A percentile compares a stretch with the other conserved stretches of the same genome.
Conservation (phyloP, 2,329 filamentous ascomycete genomes). For the Pyricularia sp. region DNA sequence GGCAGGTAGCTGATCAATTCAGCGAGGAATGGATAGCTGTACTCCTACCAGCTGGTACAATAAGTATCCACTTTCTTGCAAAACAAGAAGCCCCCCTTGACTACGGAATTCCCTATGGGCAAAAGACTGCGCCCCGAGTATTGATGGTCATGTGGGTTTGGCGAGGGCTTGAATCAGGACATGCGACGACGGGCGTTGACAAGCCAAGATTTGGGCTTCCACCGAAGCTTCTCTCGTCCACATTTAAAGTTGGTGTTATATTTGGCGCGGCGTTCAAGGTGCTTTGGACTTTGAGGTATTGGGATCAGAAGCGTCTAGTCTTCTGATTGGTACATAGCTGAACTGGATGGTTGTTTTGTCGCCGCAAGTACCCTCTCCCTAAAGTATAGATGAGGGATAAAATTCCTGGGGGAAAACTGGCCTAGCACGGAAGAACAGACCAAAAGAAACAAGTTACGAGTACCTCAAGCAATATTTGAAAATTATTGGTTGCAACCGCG, state of each 20-base stretch:
- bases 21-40: background rate
- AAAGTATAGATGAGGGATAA: background rate
- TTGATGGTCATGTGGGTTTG: background rate
- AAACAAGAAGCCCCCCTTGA: background rate
- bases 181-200: background rate
- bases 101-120: background rate
- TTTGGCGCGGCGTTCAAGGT: background rate
- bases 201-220: background rate
- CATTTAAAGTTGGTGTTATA: background rate
- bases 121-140: background rate
- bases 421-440: background rate
- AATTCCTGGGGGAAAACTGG: background rate
- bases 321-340: background rate
- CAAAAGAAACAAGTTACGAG: background rate
- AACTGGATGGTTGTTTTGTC: background rate
- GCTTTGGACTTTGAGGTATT: background rate
- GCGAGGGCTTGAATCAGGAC: background rate
- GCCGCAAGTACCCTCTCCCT: background rate
- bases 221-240: background rate
- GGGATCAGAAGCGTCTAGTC: background rate
- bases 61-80: background rate
- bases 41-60: background rate
- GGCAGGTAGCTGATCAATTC: background rate
- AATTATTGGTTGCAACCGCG: too few relatives aligned
- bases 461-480: background rate